Evolutionary conservation across 129 eudicot species (phyloP), one percentile per base, ranked within the genome.

Genomic region (Flaveria ramosissima): DNA sequence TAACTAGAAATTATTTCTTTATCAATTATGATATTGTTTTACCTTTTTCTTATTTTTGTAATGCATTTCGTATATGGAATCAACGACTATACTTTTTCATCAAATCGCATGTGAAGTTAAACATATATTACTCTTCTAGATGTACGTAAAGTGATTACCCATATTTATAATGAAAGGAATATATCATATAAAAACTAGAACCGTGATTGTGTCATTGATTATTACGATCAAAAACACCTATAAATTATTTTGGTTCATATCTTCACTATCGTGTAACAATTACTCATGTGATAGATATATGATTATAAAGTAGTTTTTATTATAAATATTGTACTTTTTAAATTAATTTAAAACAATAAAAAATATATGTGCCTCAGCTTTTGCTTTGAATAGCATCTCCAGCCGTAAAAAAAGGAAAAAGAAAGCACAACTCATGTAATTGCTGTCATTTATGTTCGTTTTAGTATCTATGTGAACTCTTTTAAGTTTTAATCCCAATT

Each of bases 301-400:
- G 21, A 8, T 20, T 20, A 9, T 57, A 57, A 57, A 57, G 64
- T 57, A 57, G 30, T 57, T 21, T 57, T 57, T 62, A 27, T 10
- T 5, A 0, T 27, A 15, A 26, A 3, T 61, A 13, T 62, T 62
- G 10, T 4, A 3, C 10, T 59, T 21, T 60, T 0, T 11, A 23
- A 6, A 5, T 26, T 0, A 27, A 3, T 27, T 24, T 26, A 62
- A 62, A 62, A 12, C 2, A 45, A 23, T 69, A 26, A 21, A 72
- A 10, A 39, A 39, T 32, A 17, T 1, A 9, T 72, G 66, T 20
- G 67, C 39, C 77, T 55, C 47, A 39, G 71, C 71, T 66, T 66
- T 55, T 72, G 52, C 52, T 56, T 72, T 45, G 62, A 72, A 61
- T 26, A 67, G 71, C 56, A 83, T 78, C 86, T 73, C 80, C 80